Evolutionary conservation across 2,329 filamentous ascomycete genomes (phyloP).

Genomic region (Epicoccum sorghinum): DNA sequence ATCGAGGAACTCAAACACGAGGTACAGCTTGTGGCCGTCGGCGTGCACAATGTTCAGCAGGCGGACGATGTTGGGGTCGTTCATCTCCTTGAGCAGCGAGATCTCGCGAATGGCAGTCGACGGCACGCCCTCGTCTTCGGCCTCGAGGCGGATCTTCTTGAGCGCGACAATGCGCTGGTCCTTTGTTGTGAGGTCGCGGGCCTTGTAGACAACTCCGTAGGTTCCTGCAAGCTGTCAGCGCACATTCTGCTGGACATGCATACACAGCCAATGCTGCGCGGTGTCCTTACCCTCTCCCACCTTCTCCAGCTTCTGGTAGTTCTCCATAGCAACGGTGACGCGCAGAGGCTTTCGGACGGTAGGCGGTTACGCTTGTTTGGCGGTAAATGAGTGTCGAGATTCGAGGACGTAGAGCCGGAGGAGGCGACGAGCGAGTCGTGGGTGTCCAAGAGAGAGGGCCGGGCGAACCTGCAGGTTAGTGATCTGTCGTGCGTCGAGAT

Average conservation of each 20-base stretch:
- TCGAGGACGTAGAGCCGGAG: neutral
- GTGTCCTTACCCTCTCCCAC: conserved; percentile 79
- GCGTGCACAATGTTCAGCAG: conserved; percentile 92
- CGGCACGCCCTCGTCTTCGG: conserved; percentile 92
- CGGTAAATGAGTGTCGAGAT: neutral
- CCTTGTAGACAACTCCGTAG: conserved; percentile 95
- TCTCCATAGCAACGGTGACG: conserved; percentile 70
- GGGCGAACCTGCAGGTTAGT: conserved; percentile 38
- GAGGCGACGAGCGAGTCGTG: neutral
- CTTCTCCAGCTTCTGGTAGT: conserved; percentile 96
- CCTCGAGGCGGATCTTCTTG: conserved; percentile 94
- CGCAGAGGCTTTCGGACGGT: conserved; percentile 25
- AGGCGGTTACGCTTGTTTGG: conserved; percentile 26
- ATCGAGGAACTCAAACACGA: conserved; percentile 91
- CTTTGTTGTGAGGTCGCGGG: conserved; percentile 79
- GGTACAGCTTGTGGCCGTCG: conserved; percentile 92
- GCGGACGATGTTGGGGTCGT: conserved; percentile 85
- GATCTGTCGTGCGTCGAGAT: conserved; percentile 17
- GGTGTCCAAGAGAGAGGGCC: neutral
- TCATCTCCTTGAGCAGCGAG: conserved; percentile 92
- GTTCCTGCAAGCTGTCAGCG: conserved; percentile 67
- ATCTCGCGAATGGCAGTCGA: conserved; percentile 94
- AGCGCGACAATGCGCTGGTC: conserved; percentile 84
- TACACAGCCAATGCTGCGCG: neutral
- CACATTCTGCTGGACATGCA: neutral